Percentiles rank a stretch among this genome's conserved stretches.
phyloP scores from a whole-genome alignment of 2,329 filamentous ascomycete genomes.

The Basipetospora chlamydospora region DNA sequence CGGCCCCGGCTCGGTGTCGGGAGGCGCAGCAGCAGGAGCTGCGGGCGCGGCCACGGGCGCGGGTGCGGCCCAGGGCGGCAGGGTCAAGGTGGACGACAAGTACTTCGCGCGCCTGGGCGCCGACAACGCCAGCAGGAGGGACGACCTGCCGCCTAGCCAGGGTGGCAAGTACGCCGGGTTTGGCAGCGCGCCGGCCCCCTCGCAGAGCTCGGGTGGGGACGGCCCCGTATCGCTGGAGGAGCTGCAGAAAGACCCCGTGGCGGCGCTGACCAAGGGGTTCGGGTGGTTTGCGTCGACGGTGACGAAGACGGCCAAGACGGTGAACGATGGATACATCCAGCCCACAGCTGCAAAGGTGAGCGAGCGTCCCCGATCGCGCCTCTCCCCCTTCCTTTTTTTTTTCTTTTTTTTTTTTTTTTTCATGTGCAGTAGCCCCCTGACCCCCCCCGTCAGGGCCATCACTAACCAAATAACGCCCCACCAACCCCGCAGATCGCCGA shows the following conservation, averaged over 20 bases:
- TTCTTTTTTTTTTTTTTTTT: conserved; percentile 5
- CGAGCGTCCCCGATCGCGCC: too few species aligned
- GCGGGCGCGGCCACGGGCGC: too few species aligned
- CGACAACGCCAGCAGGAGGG: conserved; percentile 65
- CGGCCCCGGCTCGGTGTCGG: neutral
- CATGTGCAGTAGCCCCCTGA: too few species aligned
- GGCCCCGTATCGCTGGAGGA: conserved; percentile 54
- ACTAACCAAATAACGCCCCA: too few species aligned
- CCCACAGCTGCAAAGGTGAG: conserved; percentile 67
- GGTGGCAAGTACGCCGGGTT: conserved; percentile 90
- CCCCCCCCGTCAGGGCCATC: too few species aligned
- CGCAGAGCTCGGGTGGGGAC: conserved; percentile 24
- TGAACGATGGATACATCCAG: conserved; percentile 85
- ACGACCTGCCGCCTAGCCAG: conserved; percentile 66
- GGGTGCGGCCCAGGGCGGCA: conserved; percentile 20
- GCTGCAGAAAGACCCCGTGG: conserved; percentile 80
- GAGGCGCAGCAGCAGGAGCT: too few species aligned
- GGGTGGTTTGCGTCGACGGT: conserved; percentile 88
- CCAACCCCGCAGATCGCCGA: conserved; percentile 55
- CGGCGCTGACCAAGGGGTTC: conserved; percentile 78
- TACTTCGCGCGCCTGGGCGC: conserved; percentile 80
- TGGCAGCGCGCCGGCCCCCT: conserved; percentile 55
- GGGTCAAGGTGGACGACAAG: conserved; percentile 60
- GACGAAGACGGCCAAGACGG: conserved; percentile 75
- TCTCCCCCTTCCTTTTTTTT: conserved; percentile 3